Conservation (phyloP, 768 basidiomycete species). For the Baorangia bicolor region DNA sequence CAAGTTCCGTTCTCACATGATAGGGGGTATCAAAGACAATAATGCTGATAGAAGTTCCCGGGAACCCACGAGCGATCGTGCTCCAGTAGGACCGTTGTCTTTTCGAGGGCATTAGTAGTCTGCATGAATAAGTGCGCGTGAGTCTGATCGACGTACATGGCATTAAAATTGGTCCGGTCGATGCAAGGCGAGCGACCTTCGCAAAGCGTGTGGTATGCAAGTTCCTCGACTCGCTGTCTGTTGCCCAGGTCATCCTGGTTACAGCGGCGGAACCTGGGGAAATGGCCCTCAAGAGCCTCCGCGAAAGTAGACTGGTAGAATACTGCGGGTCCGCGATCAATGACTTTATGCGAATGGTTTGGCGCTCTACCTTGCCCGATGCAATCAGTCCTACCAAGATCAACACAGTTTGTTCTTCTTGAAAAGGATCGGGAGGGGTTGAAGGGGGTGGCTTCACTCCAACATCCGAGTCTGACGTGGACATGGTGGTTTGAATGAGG, state of each 20-base stretch:
- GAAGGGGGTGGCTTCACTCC: neutral
- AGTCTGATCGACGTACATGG: slow-evolving; percentile 43
- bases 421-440: slow-evolving; percentile 21
- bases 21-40: slow-evolving; percentile 78
- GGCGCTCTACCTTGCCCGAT: slow-evolving; percentile 60
- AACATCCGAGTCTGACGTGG: neutral
- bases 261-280: slow-evolving; percentile 65
- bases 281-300: slow-evolving; percentile 57
- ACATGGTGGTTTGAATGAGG: slow-evolving; percentile 19
- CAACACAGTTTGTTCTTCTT: slow-evolving; percentile 49
- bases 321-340: neutral
- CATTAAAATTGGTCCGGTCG: slow-evolving; percentile 77
- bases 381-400: slow-evolving; percentile 75
- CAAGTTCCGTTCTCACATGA: slow-evolving; percentile 47
- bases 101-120: slow-evolving; percentile 6
- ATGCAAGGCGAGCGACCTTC: slow-evolving; percentile 73
- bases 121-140: neutral
- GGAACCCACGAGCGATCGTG: slow-evolving; percentile 64
- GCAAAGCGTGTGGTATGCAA: slow-evolving; percentile 50
- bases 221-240: slow-evolving; percentile 60
- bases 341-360: neutral
- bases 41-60: slow-evolving; percentile 64
- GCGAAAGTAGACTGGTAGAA: slow-evolving; percentile 60
- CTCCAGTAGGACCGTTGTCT: slow-evolving; percentile 78
- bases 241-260: slow-evolving; percentile 80